These are phyloP conservation scores for Oxytropis ochrocephala DNA, from an alignment of 306 rosid species.

Conservation along the genomic window DNA sequence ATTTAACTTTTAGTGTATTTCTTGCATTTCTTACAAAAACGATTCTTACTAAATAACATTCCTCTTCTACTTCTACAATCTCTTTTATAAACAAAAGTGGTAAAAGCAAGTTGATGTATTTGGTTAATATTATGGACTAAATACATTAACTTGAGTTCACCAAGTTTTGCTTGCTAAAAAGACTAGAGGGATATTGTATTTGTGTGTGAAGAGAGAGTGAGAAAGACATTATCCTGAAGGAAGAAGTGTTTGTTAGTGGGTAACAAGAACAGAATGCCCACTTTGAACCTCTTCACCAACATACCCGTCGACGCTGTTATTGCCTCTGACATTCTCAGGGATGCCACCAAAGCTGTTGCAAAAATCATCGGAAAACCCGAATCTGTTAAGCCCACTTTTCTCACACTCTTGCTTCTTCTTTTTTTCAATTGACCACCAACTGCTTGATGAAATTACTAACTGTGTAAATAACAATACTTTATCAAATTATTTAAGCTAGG, in stretches of 20 bases:
- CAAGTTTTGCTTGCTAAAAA: too few relatives aligned
- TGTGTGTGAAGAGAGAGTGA: background rate
- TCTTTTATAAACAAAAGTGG: too few relatives aligned
- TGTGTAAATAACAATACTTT: background rate
- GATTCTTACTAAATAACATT: too few relatives aligned
- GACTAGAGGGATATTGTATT: too few relatives aligned
- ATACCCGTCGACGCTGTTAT: slow-evolving; percentile 77
- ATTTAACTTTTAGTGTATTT: too few relatives aligned
- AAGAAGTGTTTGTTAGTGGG: background rate
- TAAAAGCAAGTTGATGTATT: too few relatives aligned
- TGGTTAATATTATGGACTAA: too few relatives aligned
- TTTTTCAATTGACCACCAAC: slow-evolving; percentile 16
- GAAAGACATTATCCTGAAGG: slow-evolving; percentile 9
- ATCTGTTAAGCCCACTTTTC: slow-evolving; percentile 42
- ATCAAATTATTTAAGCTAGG: background rate
- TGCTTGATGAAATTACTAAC: slow-evolving; percentile 55
- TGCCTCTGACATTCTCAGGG: slow-evolving; percentile 88
- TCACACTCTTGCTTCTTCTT: background rate
- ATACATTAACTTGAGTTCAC: too few relatives aligned
- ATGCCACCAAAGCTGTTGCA: slow-evolving; percentile 88
- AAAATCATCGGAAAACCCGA: slow-evolving; percentile 93
- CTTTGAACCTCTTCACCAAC: slow-evolving; percentile 74
- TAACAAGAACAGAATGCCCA: slow-evolving; percentile 49
- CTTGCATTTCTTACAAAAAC: too few relatives aligned
- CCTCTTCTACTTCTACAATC: too few relatives aligned